Base-by-base conservation (phyloP, 441 rosid species). In the Capsella rubella region DNA sequence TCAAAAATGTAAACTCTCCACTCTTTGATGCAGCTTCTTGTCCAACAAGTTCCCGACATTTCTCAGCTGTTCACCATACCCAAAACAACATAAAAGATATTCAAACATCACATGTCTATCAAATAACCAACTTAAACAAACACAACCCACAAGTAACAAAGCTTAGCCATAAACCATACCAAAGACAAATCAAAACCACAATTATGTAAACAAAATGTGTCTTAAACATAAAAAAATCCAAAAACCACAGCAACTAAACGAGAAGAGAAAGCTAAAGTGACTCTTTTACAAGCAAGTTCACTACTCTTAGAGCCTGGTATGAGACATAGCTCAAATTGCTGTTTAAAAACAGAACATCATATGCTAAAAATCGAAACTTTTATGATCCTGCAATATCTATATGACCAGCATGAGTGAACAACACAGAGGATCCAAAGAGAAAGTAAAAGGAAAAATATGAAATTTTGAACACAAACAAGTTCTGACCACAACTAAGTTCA, bases 11-110 rank as follows among this genome's bases (percentile, higher is more conserved):
- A 72, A 94, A 94, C 81, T 90, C 72, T 37, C 97, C 99, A 76
- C 99, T 92, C 83, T 87, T 87, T 16, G 99, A 94, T 5, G 99
- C 87, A 18, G 77, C 85, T 69, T 87, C 86, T 56, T 87, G 89
- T 68, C 99, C 99, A 49, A 94, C 85, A 71, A 92, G 82, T 28
- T 87, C 83, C 76, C 99, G 77, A 49, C 92, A 92, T 87, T 90
- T 94, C 62, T 94, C 99, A 61, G 99, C 99, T 94, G 76, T 37
- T 69, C 14, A 42, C 42, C 56, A 68, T 37, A 68, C 15, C 29
- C 16, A 16, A 10, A 73, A 64, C 1, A 16, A 64, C 46, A 3
- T 10, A 47, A 10, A 32, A 35, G 47, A 52, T 58, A 12, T 31
- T 59, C 55, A 77, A 57, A 51, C 11, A 47, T 45, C 58, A 3